Evolutionary conservation across 176 grass and related monocot genomes (phyloP), one percentile per base, ranked within the genome.

Genomic region (Aegilops bicornis): DNA sequence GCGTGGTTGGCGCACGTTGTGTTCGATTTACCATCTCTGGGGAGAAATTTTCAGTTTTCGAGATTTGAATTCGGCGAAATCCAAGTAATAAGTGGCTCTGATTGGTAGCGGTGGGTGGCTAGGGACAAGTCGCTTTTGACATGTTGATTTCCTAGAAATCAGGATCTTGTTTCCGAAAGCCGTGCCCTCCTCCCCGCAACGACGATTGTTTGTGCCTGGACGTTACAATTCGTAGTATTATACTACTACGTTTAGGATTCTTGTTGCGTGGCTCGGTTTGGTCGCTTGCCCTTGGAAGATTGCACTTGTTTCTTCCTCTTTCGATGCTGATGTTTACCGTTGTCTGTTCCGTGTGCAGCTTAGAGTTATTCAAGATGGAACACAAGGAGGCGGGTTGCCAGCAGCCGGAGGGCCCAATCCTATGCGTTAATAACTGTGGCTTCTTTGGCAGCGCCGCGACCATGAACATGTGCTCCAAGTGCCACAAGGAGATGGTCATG

Each of bases 391-490:
- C 97, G 13, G 97, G 94, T 59, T 99, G 97, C 90, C 90, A 96
- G 73, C 88, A 95, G 81, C 90, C 87, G 4, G 94, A 99, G 83
- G 94, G 92, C 1, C 97, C 97, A 10, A 99, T 99, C 67, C 94
- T 97, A 5, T 99, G 97, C 84, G 85, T 99, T 82, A 99, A 99
- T 63, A 99, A 99, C 73, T 99, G 97, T 0, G 94, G 97, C 35
- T 99, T 99, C 89, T 99, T 99, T 30, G 97, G 97, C 36, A 97
- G 94, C 0, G 89, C 92, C 0, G 89, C 97, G 1, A 99, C 94
- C 0, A 94, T 94, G 90, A 96, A 99, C 83, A 99, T 99, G 97
- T 99, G 97, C 77, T 99, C 97, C 77, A 99, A 99, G 90, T 99
- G 97, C 85, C 94, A 99, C 81, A 99, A 99, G 85, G 97, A 94